Evolutionary conservation across 2,329 filamentous ascomycete species (phyloP).

Genomic region (Stachybotrys chlorohalonatus): DNA sequence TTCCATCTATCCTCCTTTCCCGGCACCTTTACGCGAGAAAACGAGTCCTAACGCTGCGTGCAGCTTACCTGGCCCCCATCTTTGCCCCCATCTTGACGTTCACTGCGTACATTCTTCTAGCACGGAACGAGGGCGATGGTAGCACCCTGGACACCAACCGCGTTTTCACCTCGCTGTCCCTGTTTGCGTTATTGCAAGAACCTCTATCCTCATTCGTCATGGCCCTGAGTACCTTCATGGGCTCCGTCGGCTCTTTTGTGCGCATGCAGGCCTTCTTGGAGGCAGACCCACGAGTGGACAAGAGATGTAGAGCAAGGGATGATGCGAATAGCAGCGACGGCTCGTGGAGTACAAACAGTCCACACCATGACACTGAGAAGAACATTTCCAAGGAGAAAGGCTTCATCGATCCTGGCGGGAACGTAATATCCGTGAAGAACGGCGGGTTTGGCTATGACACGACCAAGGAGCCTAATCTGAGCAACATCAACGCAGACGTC

Average conservation of each 20-base stretch:
- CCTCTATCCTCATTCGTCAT: constrained; percentile 11
- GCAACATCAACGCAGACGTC: constrained; percentile 1
- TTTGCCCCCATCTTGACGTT: constrained; percentile 6
- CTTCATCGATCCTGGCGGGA: neutral
- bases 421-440: neutral
- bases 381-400: neutral
- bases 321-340: neutral
- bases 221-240: constrained; percentile 10
- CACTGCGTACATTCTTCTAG: neutral
- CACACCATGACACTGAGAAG: neutral
- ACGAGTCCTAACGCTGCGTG: neutral
- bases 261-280: constrained; percentile 8
- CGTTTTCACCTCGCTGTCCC: constrained; percentile 14
- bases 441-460: constrained; percentile 5
- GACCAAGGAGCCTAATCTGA: constrained; percentile 2
- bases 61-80: constrained; percentile 5
- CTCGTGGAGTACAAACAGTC: neutral
- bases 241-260: constrained; percentile 13
- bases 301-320: neutral
- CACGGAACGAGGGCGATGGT: constrained; percentile 5
- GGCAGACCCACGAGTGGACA: neutral
- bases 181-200: constrained; percentile 11
- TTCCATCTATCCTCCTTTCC: neutral
- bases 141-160: constrained; percentile 4
- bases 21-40: constrained; percentile 1